phyloP scores from a whole-genome alignment of 257 asterid species.

The Capsicum rhomboideum region DNA sequence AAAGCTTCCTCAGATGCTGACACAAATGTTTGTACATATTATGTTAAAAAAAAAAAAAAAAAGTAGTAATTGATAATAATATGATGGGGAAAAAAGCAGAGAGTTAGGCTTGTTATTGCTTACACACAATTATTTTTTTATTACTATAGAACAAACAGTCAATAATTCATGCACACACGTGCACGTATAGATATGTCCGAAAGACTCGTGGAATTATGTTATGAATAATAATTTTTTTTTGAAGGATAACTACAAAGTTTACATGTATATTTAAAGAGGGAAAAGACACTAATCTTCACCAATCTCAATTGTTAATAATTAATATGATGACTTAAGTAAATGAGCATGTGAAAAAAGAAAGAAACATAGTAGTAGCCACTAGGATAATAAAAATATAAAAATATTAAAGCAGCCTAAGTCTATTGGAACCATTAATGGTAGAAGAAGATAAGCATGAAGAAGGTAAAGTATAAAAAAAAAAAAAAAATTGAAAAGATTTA shows the following conservation, averaged over 20 bases:
- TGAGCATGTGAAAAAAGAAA: not conserved
- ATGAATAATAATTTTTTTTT: not conserved
- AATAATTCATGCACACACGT: constrained; percentile 22
- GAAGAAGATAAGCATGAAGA: constrained; percentile 13
- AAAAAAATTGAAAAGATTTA: too few relatives aligned
- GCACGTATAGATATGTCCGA: constrained; percentile 4
- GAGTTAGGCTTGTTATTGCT: constrained; percentile 10
- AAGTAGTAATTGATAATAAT: not conserved
- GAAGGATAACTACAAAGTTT: constrained; percentile 5
- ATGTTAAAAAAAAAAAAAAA: constrained; percentile 12
- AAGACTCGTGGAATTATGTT: not conserved
- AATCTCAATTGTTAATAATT: not conserved
- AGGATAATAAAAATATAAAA: not conserved
- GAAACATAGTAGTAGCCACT: not conserved
- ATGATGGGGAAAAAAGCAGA: not conserved
- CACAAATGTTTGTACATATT: constrained; percentile 21
- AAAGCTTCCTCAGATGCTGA: constrained; percentile 18
- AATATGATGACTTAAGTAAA: not conserved
- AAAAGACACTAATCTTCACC: not conserved
- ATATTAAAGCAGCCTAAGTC: too few relatives aligned
- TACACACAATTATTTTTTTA: constrained; percentile 1
- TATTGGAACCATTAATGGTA: too few relatives aligned
- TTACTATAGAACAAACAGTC: constrained; percentile 1
- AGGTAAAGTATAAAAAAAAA: not conserved
- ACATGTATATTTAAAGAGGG: not conserved